These are phyloP conservation scores for Saccharomycopsis fermentans DNA, from an alignment of 805 yeast species.

Conservation along the genomic window DNA sequence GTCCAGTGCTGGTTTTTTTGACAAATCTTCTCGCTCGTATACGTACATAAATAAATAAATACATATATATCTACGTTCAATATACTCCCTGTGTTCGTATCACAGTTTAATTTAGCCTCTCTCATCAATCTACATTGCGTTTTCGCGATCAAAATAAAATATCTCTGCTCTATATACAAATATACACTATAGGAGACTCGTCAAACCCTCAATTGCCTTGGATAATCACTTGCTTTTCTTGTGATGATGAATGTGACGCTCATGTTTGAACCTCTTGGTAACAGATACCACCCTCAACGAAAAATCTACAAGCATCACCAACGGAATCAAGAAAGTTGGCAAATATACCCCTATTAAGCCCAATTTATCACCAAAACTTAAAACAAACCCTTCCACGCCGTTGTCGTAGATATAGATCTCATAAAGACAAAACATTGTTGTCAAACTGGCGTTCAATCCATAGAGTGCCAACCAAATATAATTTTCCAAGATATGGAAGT, in stretches of 20 bases:
- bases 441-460: constrained; percentile 74
- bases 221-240: too few relatives aligned
- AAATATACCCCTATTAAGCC: constrained; percentile 45
- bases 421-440: constrained; percentile 66
- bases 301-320: constrained; percentile 41
- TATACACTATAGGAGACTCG: too few relatives aligned
- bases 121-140: too few relatives aligned
- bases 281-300: background rate
- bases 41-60: too few relatives aligned
- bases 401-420: constrained; percentile 28
- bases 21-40: background rate
- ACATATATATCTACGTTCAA: too few relatives aligned
- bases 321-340: constrained; percentile 67
- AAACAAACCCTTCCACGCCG: constrained; percentile 23
- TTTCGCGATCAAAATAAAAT: too few relatives aligned
- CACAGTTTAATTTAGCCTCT: too few relatives aligned
- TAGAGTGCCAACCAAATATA: constrained; percentile 46
- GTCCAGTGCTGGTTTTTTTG: background rate
- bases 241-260: background rate
- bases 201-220: too few relatives aligned
- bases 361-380: constrained; percentile 28
- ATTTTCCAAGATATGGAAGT: constrained; percentile 27
- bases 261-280: background rate
- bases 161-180: too few relatives aligned
- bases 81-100: too few relatives aligned